Evolutionary conservation across 352 stramenopile genomes (phyloP).

Genomic region (Globisporangium apiculatum): DNA sequence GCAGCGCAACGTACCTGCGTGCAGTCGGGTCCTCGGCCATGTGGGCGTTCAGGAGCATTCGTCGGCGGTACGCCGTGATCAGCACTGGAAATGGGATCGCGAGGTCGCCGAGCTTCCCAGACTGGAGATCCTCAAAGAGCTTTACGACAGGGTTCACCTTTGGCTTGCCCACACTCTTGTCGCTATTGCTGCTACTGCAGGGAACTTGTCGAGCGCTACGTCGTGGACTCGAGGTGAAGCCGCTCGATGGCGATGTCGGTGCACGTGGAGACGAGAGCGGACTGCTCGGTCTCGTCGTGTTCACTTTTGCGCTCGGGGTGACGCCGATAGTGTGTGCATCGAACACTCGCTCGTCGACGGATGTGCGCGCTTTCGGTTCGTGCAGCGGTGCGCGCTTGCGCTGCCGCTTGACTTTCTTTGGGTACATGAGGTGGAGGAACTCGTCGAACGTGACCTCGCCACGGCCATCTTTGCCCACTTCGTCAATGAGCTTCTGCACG

Average conservation of each 20-base stretch:
- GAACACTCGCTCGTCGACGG: background rate
- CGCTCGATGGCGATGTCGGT: background rate
- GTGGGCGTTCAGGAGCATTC: slow-evolving; percentile 80
- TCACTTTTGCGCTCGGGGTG: background rate
- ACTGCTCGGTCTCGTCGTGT: slow-evolving; percentile 1
- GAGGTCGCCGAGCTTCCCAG: slow-evolving; percentile 68
- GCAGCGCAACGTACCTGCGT: slow-evolving; percentile 20
- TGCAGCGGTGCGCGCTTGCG: slow-evolving; percentile 30
- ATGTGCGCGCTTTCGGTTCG: slow-evolving; percentile 27
- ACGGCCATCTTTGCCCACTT: slow-evolving; percentile 54
- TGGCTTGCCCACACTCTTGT: background rate
- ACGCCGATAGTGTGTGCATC: too few relatives aligned
- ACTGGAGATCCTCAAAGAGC: slow-evolving; percentile 75
- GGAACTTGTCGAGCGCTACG: background rate
- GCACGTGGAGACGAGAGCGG: background rate
- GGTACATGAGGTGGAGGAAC: slow-evolving; percentile 68
- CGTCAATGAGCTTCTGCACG: slow-evolving; percentile 64
- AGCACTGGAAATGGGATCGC: slow-evolving; percentile 67
- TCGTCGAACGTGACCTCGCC: slow-evolving; percentile 69
- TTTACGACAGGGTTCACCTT: slow-evolving; percentile 55
- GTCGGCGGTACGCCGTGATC: slow-evolving; percentile 70
- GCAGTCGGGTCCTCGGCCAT: slow-evolving; percentile 60
- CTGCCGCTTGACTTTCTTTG: slow-evolving; percentile 34
- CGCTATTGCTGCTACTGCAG: background rate
- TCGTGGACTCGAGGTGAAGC: background rate